A percentile compares a stretch with the other conserved stretches of the same genome.
phyloP scores from a whole-genome alignment of 2,329 filamentous ascomycete genomes.

The Aspergillus chevalieri region DNA sequence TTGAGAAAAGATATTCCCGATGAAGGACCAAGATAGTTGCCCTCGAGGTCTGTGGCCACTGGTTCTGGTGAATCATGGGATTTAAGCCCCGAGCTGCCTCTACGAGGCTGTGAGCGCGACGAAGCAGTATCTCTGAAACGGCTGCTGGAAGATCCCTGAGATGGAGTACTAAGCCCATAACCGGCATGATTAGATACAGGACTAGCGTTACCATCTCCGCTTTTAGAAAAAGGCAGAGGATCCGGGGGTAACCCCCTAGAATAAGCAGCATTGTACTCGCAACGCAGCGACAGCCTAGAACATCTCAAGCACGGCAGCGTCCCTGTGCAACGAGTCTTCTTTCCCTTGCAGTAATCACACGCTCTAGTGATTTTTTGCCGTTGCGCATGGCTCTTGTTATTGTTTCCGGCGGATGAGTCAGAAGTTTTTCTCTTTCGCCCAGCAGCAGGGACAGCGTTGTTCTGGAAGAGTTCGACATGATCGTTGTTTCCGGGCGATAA shows the following conservation, averaged over 20 bases:
- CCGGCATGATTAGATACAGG: not conserved
- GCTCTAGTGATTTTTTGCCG: slow-evolving; percentile 35
- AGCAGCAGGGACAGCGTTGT: not conserved
- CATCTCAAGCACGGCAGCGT: slow-evolving; percentile 32
- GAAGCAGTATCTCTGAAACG: slow-evolving; percentile 1
- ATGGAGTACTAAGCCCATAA: slow-evolving; percentile 1
- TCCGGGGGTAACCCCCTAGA: slow-evolving; percentile 32
- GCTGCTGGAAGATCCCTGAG: slow-evolving; percentile 4
- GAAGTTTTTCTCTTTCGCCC: slow-evolving; percentile 27
- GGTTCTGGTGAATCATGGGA: slow-evolving; percentile 40
- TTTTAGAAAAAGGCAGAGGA: slow-evolving; percentile 16
- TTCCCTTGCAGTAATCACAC: slow-evolving; percentile 34
- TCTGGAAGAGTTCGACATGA: not conserved
- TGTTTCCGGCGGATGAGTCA: slow-evolving; percentile 11
- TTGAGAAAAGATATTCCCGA: slow-evolving; percentile 53
- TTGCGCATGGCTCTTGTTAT: slow-evolving; percentile 9
- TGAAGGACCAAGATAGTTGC: slow-evolving; percentile 52
- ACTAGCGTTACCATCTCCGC: slow-evolving; percentile 5
- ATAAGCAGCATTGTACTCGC: slow-evolving; percentile 33
- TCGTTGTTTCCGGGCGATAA: slow-evolving; percentile 3
- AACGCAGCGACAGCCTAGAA: slow-evolving; percentile 24
- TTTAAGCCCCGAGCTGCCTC: slow-evolving; percentile 12
- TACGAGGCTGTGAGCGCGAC: slow-evolving; percentile 1
- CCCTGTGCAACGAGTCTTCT: slow-evolving; percentile 34
- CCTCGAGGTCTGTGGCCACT: slow-evolving; percentile 46